phyloP scores from a whole-genome alignment of 805 yeast genomes.

The Starmerella davenportii region DNA sequence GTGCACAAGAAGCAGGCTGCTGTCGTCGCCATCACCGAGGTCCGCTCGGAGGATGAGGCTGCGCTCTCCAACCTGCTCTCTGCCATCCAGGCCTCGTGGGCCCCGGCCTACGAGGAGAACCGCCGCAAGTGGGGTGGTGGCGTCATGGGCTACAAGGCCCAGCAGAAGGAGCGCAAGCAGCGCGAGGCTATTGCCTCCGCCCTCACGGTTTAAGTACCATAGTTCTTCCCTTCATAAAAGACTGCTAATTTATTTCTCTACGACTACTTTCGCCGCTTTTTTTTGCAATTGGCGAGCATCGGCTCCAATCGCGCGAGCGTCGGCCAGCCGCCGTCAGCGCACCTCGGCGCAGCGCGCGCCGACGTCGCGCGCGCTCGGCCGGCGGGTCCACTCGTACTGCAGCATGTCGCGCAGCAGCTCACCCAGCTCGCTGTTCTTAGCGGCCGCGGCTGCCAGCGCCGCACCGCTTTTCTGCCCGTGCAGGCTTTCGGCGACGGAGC shows the following conservation, averaged over 20 bases:
- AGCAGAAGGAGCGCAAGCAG: conserved; percentile 64
- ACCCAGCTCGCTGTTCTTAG: conserved; percentile 1
- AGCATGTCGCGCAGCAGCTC: conserved; percentile 2
- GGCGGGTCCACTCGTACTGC: conserved; percentile 6
- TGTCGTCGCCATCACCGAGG: conserved; percentile 94
- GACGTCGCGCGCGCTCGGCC: too few species aligned
- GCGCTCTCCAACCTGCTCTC: conserved; percentile 84
- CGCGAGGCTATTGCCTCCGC: conserved; percentile 35
- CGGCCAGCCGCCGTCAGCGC: too few species aligned
- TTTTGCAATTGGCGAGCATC: too few species aligned
- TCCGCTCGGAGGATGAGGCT: conserved; percentile 83
- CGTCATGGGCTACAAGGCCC: conserved; percentile 86
- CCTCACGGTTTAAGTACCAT: conserved; percentile 19
- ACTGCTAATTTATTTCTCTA: too few species aligned
- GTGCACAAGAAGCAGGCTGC: conserved; percentile 96
- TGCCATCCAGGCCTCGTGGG: conserved; percentile 83
- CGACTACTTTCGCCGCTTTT: too few species aligned
- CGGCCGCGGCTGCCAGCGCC: neutral
- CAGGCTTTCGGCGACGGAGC: conserved; percentile 7
- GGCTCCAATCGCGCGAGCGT: too few species aligned
- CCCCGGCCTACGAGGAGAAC: conserved; percentile 82
- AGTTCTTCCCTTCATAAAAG: neutral
- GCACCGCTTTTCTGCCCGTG: conserved; percentile 1
- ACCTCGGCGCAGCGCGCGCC: too few species aligned
- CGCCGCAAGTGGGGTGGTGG: conserved; percentile 99